Conservation (phyloP, 768 basidiomycete species). For the Lentinus brumalis region DNA sequence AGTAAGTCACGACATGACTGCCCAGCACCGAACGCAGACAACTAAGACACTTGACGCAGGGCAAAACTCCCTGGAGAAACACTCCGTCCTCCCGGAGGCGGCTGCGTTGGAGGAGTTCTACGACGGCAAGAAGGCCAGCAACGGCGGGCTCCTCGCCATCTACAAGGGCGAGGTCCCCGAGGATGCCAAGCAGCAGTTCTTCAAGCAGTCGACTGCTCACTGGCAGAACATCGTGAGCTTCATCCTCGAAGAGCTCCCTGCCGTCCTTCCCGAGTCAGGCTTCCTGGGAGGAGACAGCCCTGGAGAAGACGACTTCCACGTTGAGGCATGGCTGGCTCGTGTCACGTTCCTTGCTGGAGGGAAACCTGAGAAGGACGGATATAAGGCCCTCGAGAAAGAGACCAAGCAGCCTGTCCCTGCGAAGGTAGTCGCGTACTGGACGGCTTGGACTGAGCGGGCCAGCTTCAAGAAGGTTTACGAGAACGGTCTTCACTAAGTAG, state of each 20-base stretch:
- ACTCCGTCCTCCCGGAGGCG: slow-evolving; percentile 36
- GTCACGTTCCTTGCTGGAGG: slow-evolving; percentile 43
- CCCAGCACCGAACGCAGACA: background rate
- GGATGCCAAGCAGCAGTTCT: slow-evolving; percentile 40
- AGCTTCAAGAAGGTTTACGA: slow-evolving; percentile 44
- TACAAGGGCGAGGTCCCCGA: slow-evolving; percentile 42
- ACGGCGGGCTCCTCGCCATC: slow-evolving; percentile 43
- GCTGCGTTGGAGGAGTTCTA: slow-evolving; percentile 46
- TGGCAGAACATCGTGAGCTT: slow-evolving; percentile 41
- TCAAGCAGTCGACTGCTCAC: slow-evolving; percentile 39
- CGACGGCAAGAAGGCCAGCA: slow-evolving; percentile 40
- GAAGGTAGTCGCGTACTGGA: slow-evolving; percentile 45
- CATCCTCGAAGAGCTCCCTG: slow-evolving; percentile 43
- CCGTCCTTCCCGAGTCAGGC: slow-evolving; percentile 40
- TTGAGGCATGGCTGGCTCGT: slow-evolving; percentile 54
- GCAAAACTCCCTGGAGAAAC: slow-evolving; percentile 44
- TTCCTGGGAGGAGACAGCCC: slow-evolving; percentile 52
- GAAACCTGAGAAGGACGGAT: slow-evolving; percentile 38
- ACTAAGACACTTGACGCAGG: slow-evolving; percentile 31
- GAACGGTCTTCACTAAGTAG: slow-evolving; percentile 43
- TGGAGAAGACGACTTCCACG: slow-evolving; percentile 58
- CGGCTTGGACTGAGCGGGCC: slow-evolving; percentile 45
- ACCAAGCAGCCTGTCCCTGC: slow-evolving; percentile 39
- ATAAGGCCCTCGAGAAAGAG: slow-evolving; percentile 41
- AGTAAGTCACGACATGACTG: slow-evolving; percentile 37